Evolutionary conservation across 768 basidiomycete species (phyloP), one percentile per base, ranked within the genome.

Genomic region (Cystofilobasidium capitatum): DNA sequence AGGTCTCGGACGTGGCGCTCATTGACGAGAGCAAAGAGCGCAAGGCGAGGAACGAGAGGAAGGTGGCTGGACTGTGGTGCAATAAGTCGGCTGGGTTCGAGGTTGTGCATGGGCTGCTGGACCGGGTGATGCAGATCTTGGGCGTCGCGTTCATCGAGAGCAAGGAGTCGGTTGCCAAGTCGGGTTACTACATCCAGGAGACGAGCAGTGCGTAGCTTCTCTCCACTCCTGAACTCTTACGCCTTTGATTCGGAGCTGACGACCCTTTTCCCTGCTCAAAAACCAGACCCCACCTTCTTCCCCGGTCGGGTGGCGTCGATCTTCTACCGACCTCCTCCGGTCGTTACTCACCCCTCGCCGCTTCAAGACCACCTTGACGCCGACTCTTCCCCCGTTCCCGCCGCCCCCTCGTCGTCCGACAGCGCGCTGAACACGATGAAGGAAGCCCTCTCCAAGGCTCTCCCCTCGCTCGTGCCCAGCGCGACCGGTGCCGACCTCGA

Each of bases 81-180:
- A 94, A 94, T 78, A 90, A 90, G 79, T 89, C 87, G 17, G 96
- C 93, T 42, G 93, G 93, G 5, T 99, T 99, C 75, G 93, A 99
- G 80, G 83, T 94, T 69, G 86, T 93, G 14, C 96, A 98, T 76
- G 96, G 96, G 39, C 80, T 98, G 78, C 79, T 99, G 71, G 92
- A 98, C 78, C 82, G 93, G 59, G 83, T 89, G 42, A 98, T 99
- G 96, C 88, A 86, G 77, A 92, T 96, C 83, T 80, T 99, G 26
- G 94, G 96, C 71, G 83, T 99, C 40, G 88, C 91, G 44, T 83
- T 86, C 71, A 88, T 97, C 64, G 77, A 80, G 26, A 83, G 80
- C 66, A 77, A 74, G 37, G 83, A 88, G 73, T 78, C 74, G 42
- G 80, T 82, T 69, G 84, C 84, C 35, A 76, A 79, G 59, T 83